Evolutionary conservation across 2,329 filamentous ascomycete genomes (phyloP), one percentile per base, ranked within the genome.

Genomic region (Lachnum nothofagi): DNA sequence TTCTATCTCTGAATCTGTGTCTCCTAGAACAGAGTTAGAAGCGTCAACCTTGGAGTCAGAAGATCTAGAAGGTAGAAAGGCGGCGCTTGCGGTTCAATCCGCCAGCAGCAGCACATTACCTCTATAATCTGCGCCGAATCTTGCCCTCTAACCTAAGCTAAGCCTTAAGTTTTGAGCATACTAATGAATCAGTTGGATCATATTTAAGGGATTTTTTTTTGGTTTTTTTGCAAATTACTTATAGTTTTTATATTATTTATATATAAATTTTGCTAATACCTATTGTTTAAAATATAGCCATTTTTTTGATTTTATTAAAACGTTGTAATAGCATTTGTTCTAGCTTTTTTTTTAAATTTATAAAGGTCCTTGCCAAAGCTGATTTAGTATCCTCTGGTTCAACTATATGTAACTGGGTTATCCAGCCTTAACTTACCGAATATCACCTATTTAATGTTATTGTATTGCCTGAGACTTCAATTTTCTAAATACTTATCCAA

Each of bases 201-300:
- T 34, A 29, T 29, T 29, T 19, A 34, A 19, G 44, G 43, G 43
- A 22, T 6, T 20, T 38, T 34, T 19, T 51, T 46, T 31, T 39
- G 38, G 31, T 37, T 27, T 12, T 37, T 42, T 51, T 20, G 38
- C 33, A 31, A 42, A 33, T 43, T 38, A 31, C 27, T 43, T 46
- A 46, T 46, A 38, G 42, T 47, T 51, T 47, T 43, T 33, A 46
- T 43, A 24, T 46, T 51, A 23, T 46, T 43, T 38, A 38, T 46
- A 38, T 43, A 51, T 39, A 43, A 22, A 27, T 42, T 42, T 43
- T 46, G 14, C n/a, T 27, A 46, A 24, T 37, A 12, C 48, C 29
- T 43, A 17, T 27, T 51, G 34, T 40, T 22, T 44, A 22, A 7
- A 46, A 44, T 16, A 38, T 17, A 46, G 38, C 20, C 16, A 42